A percentile compares a stretch with the other conserved stretches of the same genome.
These are phyloP conservation scores for Paramecium biaurelia DNA, from an alignment of 73 alveolate species.

Conservation along the genomic window DNA sequence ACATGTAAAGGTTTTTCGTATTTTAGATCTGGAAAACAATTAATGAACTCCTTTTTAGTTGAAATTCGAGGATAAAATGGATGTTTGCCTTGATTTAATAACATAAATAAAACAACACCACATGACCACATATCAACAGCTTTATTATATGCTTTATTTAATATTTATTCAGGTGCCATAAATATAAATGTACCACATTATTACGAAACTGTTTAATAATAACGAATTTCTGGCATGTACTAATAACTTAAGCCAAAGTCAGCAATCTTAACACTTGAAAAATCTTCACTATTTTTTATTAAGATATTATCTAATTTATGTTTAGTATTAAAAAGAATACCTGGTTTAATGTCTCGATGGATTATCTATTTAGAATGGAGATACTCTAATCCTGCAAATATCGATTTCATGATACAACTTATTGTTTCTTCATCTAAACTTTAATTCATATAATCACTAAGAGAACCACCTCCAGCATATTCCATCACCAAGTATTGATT, in stretches of 20 bases:
- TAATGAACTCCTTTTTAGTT: not conserved
- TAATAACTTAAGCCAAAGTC: constrained; percentile 61
- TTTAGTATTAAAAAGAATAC: not conserved
- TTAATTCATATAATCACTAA: not conserved
- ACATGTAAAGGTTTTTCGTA: not conserved
- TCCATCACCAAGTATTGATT: constrained; percentile 11
- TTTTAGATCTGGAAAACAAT: not conserved
- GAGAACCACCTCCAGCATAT: constrained; percentile 36
- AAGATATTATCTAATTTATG: constrained; percentile 53
- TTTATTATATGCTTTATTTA: constrained; percentile 43
- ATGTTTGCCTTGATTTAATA: constrained; percentile 51
- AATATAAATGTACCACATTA: constrained; percentile 61
- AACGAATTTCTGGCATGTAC: constrained; percentile 23
- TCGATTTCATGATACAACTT: constrained; percentile 12
- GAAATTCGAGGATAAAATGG: constrained; percentile 49
- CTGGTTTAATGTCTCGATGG: constrained; percentile 76
- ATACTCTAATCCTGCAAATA: constrained; percentile 57
- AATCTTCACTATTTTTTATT: constrained; percentile 19
- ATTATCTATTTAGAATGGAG: constrained; percentile 66
- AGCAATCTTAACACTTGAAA: constrained; percentile 50
- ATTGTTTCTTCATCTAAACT: not conserved
- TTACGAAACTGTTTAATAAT: constrained; percentile 21
- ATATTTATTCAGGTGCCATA: constrained; percentile 66
- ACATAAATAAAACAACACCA: constrained; percentile 55
- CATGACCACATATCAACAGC: constrained; percentile 65